Evolutionary conservation across 208 protist genomes (phyloP), one percentile per base, ranked within the genome.

Genomic region (Trypanosoma avium): DNA sequence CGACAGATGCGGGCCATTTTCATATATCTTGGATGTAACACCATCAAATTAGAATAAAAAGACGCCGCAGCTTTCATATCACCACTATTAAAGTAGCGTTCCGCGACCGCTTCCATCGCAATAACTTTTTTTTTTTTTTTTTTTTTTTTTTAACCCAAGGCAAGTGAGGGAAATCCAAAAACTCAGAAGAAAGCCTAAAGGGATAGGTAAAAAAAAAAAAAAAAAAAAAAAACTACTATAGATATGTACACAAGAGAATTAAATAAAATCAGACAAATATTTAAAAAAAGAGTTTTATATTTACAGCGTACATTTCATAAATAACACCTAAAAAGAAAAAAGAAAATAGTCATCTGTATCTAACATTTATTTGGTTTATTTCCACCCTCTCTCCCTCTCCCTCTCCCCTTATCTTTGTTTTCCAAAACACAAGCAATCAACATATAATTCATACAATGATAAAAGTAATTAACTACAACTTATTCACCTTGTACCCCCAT

Each of bases 51-150:
- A 36, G 74, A 77, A 70, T 90, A 95, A 13, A 95, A 66, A 8
- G 69, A 67, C 0, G 82, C 83, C 0, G 90, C 90, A 38, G 73
- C 79, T 36, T 71, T 76, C 19, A 95, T 61, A 50, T 95, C 90
- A 50, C 90, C 90, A 38, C 61, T 80, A 27, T 63, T 70, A 35
- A 95, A 70, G 60, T 75, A 90, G 29, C 77, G 79, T 21, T 74
- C 67, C 15, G 90, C 90, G 30, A 93, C 71, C 40, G 78, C 71
- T 38, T 95, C 82, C 90, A 95, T 95, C 15, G 43, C n/a, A n/a
- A n/a, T n/a, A n/a, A n/a, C n/a, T n/a, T n/a, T n/a, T n/a, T n/a
- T n/a, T n/a, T n/a, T n/a, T n/a, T n/a, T n/a, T n/a, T n/a, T n/a
- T n/a, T n/a, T n/a, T n/a, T n/a, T n/a, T n/a, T n/a, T n/a, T n/a